Base-by-base conservation (phyloP, 2,329 filamentous ascomycete genomes). In the Botrytis squamosa region DNA sequence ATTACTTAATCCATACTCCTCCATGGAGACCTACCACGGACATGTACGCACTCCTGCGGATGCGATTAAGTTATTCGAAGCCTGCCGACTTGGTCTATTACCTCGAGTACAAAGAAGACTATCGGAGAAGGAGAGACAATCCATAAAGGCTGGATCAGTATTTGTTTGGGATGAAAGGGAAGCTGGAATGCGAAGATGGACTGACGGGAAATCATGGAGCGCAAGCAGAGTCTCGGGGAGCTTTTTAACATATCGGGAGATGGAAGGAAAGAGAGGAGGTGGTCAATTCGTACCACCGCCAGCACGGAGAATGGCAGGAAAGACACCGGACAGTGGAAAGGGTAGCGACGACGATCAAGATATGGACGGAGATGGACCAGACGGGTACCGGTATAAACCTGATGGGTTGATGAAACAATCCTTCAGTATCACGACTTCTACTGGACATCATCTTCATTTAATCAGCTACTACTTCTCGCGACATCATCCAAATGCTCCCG, bases 131-230 rank as follows among this genome's bases (percentile, higher is more conserved):
- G 96, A 99, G 84, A 90, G 96, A 75, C 95, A 98, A 81, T 94
- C 94, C 6, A 99, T 99, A 82, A 92, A 94, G 80, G 97, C 95
- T 0, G 96, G 96, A 62, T 99, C 96, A 0, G 95, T 99, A 5
- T 99, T 98, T 80, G 96, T 99, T n/a, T 99, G 96, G 96, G 96
- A 99, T 83, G 96, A 99, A 86, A 88, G 95, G 79, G 96, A 99
- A 85, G 96, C 96, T 18, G 96, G 96, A 77, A 99, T 99, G 96
- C 89, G 96, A 80, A 88, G 96, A 83, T 99, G 96, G 96, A 99
- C 96, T 0, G 96, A 99, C 80, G 96, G 96, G 73, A 99, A 99
- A 83, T 98, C 95, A 52, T 99, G 96, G 96, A 98, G 95, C 81
- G 96, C 96, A 49, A 98, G 95, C 84, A 90, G 96, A 76, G 96